Evolutionary conservation across 1,284 basidiomycete genomes (phyloP), one percentile per base, ranked within the genome.

Genomic region (Puccinia coronata): DNA sequence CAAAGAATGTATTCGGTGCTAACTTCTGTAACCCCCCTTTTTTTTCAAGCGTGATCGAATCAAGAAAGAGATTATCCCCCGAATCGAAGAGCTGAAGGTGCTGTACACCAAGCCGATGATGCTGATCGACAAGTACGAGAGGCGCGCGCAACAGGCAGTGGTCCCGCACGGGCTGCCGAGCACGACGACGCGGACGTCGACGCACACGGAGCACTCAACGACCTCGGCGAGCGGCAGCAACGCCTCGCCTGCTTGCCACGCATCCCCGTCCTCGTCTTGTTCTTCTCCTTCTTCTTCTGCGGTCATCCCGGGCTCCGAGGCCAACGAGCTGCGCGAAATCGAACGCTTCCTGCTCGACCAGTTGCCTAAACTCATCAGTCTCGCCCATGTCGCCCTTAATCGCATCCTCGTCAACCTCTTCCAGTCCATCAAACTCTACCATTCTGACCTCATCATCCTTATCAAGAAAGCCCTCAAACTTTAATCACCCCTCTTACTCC

Each of bases 111-210:
- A 69, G 18, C 67, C 67, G 23, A 25, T 69, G 41, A 47, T 69
- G 47, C 16, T 69, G 18, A 69, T 69, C n/a, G 67, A 69, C 1
- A 47, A 49, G 47, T 69, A 69, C 47, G 67, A 69, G 47, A 69
- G 39, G 23, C 23, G 67, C 4, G 14, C 2, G 3, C 67, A 69
- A 14, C 23, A 9, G 67, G 34, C 39, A 8, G 39, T 23, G 4
- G 28, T 36, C 39, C 36, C 36, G 23, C 8, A 5, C 28, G 23
- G 28, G 28, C 23, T n/a, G 6, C 39, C 61, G 61, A 39, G 31
- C 4, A 36, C 4, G 18, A 6, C 39, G 20, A 65, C 11, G 4
- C 4, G 12, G 4, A 12, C 49, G 4, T 12, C 49, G 11, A 51
- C 49, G 8, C 12, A 51, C 20, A 51, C 49, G 11, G 49, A 47